These are phyloP conservation scores for Pterocarpus santalinus DNA, from an alignment of 306 rosid species.

Conservation along the genomic window DNA sequence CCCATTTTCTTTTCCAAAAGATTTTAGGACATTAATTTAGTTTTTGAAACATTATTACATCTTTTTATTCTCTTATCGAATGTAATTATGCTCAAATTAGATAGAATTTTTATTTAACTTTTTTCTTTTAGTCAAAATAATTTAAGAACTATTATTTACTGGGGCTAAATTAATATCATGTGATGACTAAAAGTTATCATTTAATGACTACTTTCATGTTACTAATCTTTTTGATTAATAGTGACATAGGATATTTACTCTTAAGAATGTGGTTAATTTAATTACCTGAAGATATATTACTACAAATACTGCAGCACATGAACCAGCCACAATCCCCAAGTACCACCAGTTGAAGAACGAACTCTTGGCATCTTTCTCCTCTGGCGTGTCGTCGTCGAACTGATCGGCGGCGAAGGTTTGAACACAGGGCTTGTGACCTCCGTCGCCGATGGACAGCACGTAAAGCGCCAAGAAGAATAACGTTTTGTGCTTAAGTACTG, in stretches of 20 bases:
- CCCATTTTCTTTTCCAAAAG: too few species aligned
- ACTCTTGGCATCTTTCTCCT: conserved; percentile 64
- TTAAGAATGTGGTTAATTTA: neutral
- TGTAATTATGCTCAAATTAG: too few species aligned
- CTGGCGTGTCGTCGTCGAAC: conserved; percentile 67
- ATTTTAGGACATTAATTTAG: too few species aligned
- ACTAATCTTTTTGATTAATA: neutral
- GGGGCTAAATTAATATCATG: too few species aligned
- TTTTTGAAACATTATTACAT: too few species aligned
- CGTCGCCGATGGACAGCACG: conserved; percentile 70
- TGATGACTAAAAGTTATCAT: neutral
- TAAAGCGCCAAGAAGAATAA: conserved; percentile 65
- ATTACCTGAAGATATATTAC: conserved; percentile 74
- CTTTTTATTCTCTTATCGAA: too few species aligned
- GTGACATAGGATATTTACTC: neutral
- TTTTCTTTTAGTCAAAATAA: too few species aligned
- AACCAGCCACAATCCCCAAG: conserved; percentile 66
- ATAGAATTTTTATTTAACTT: too few species aligned
- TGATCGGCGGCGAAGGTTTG: conserved; percentile 93
- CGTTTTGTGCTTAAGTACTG: conserved; percentile 45
- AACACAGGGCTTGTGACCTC: conserved; percentile 82
- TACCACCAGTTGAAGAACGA: conserved; percentile 88
- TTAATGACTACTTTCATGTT: neutral
- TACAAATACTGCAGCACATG: conserved; percentile 55
- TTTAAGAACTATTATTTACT: too few species aligned